Evolutionary conservation across 148 eudicot species (phyloP).

Genomic region (Camellia sinensis): DNA sequence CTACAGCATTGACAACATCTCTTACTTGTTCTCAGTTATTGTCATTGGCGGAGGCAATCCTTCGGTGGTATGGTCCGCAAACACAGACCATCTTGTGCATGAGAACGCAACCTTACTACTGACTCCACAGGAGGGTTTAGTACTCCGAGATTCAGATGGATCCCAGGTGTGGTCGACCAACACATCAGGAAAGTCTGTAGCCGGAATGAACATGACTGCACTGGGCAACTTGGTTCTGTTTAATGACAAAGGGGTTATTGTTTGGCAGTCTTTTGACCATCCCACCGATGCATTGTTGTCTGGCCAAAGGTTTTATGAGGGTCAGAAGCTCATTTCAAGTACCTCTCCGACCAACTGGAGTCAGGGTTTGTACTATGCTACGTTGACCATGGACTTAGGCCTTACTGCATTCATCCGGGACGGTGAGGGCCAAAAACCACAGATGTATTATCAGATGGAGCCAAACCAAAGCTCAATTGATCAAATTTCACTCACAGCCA

Average conservation of each 20-base stretch:
- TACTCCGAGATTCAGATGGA: background rate
- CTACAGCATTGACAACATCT: background rate
- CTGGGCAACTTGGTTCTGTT: conserved; percentile 16
- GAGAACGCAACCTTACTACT: conserved; percentile 10
- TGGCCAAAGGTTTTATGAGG: conserved; percentile 15
- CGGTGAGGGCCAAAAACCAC: background rate
- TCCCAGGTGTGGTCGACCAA: background rate
- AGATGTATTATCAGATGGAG: conserved; percentile 13
- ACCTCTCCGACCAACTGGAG: background rate
- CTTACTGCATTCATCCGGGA: conserved; percentile 3
- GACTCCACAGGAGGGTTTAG: background rate
- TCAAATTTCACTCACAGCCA: background rate
- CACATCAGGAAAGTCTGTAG: background rate
- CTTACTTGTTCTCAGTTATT: background rate
- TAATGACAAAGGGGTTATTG: background rate
- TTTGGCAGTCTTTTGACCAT: conserved; percentile 19
- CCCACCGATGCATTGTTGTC: conserved; percentile 15
- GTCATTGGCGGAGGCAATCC: conserved; percentile 11
- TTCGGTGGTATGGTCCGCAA: conserved; percentile 15
- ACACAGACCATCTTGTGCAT: background rate
- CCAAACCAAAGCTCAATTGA: background rate
- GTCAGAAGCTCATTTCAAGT: background rate
- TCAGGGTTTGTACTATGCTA: background rate
- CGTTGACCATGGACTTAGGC: background rate
- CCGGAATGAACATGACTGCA: conserved; percentile 18